Evolutionary conservation across 1,284 basidiomycete species (phyloP), one percentile per base, ranked within the genome.

Genomic region (Austropuccinia psidii): DNA sequence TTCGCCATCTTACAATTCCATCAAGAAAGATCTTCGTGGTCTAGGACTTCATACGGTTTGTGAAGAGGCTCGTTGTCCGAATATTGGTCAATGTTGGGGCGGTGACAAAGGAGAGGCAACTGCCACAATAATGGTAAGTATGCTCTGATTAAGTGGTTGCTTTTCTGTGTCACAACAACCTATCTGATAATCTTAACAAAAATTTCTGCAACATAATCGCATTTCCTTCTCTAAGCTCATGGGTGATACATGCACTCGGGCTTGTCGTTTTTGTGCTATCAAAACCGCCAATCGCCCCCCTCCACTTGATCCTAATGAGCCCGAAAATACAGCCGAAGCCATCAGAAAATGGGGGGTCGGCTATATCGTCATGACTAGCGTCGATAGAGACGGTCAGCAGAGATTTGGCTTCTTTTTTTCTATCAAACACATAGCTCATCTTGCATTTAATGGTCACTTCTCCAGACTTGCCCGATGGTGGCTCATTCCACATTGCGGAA

Each of bases 41-140:
- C 85, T 99, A 0, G 87, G 87, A 9, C 83, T 99, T 61, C 92
- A 95, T 79, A 99, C 96, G 0, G 96, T 99, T 0, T 99, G 96
- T 79, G 96, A 99, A 81, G 96, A 99, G 82, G 96, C 96, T 31
- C 87, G 94, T 75, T 99, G 96, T 84, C 96, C 96, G 0, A 99
- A 99, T 79, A 98, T 98, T 74, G 96, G 95, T 35, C 95, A 98
- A 79, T 99, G 96, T 81, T 99, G 96, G 96, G 94, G 96, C 62
- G 94, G 94, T 1, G 80, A 79, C 6, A 87, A 86, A 66, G 85
- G 83, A n/a, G 87, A 87, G 24, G 96, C 96, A 15, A 99, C 96
- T 7, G 93, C 93, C n/a, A 97, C 93, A 0, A 99, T 99, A 81
- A 98, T 99, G 96, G 94, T 91, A 76, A 72, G 85, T 79, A 39